These are phyloP conservation scores for Babesia gibsoni DNA, from an alignment of 169 alveolate species.

Conservation along the genomic window DNA sequence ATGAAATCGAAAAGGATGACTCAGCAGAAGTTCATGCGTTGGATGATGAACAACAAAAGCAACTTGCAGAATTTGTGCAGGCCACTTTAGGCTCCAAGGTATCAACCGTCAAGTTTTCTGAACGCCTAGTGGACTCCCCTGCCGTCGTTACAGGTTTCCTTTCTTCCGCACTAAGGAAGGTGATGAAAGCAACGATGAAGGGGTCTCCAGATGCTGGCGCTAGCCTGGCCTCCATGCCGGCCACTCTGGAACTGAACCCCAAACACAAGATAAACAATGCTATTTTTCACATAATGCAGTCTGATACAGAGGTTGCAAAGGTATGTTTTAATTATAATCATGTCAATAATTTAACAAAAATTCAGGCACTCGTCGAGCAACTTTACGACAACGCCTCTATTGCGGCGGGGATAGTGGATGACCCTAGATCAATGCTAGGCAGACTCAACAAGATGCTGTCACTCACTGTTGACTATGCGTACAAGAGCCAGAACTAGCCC, in stretches of 20 bases:
- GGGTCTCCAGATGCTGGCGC: slow-evolving; percentile 71
- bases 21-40: slow-evolving; percentile 33
- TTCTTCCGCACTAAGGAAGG: slow-evolving; percentile 80
- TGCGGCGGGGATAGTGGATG: slow-evolving; percentile 90
- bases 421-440: slow-evolving; percentile 83
- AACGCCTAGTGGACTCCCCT: slow-evolving; percentile 82
- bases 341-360: neutral
- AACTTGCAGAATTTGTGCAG: slow-evolving; percentile 61
- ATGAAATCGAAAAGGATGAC: slow-evolving; percentile 23
- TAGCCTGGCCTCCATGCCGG: slow-evolving; percentile 70
- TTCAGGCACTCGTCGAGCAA: slow-evolving; percentile 68
- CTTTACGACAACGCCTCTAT: slow-evolving; percentile 87
- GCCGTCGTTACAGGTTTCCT: slow-evolving; percentile 87
- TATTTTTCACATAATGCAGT: slow-evolving; percentile 67
- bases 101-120: slow-evolving; percentile 83
- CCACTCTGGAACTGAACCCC: slow-evolving; percentile 82
- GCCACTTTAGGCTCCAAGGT: slow-evolving; percentile 71
- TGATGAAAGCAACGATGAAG: slow-evolving; percentile 80
- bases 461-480: slow-evolving; percentile 77
- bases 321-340: slow-evolving; percentile 3
- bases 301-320: slow-evolving; percentile 76
- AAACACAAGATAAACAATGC: slow-evolving; percentile 70
- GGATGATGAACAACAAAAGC: slow-evolving; percentile 49
- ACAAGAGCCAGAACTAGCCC: slow-evolving; percentile 56
- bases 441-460: slow-evolving; percentile 77